Evolutionary conservation across 768 basidiomycete genomes (phyloP).

Genomic region (Rhodotorula paludigena): DNA sequence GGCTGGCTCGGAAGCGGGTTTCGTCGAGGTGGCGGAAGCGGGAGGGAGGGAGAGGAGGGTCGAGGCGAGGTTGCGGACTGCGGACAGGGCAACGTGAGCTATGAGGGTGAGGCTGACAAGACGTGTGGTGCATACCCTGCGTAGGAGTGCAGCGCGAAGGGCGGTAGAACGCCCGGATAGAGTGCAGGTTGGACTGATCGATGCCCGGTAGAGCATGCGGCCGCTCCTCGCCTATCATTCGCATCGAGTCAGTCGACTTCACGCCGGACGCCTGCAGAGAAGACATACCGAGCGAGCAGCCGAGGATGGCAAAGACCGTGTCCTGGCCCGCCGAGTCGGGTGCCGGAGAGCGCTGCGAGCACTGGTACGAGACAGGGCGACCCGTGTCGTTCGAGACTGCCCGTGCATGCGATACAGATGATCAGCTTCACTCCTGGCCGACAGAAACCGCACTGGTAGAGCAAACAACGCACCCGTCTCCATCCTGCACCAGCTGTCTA

Average conservation of each 20-base stretch:
- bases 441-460: no score
- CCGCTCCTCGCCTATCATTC: background rate
- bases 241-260: background rate
- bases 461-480: background rate
- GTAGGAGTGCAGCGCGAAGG: background rate
- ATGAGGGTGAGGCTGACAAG: no score
- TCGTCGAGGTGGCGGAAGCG: no score
- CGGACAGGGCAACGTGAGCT: no score
- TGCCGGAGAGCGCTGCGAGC: background rate
- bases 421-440: background rate
- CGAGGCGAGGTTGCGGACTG: no score
- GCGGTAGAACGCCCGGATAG: slow-evolving; percentile 17
- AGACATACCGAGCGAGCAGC: slow-evolving; percentile 11
- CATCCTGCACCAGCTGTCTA: background rate
- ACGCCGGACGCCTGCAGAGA: background rate
- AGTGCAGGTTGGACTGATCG: background rate
- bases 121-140: background rate
- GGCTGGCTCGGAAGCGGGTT: no score
- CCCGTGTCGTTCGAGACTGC: slow-evolving; percentile 3
- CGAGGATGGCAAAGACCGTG: slow-evolving; percentile 15
- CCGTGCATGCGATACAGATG: background rate
- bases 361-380: slow-evolving; percentile 8
- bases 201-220: background rate
- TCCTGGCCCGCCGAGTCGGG: no score
- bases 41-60: no score